Evolutionary conservation across 495 filamentous ascomycete genomes (phyloP), one percentile per base, ranked within the genome.

Genomic region (Trypethelium eluteriae): DNA sequence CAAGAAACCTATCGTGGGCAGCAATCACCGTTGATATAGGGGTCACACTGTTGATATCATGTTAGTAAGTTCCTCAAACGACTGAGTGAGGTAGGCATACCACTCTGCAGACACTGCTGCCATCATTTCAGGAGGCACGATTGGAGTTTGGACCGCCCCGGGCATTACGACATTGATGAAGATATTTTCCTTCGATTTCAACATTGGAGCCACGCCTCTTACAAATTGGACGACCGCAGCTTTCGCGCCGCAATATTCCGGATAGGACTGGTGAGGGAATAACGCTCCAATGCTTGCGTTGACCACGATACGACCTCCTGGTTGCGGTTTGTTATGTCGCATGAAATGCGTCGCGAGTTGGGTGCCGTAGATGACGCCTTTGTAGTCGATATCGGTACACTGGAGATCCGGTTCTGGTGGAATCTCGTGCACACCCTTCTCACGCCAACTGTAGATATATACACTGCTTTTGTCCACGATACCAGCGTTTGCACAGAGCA

Each of bases 331-430:
- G 61, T 79, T 79, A 67, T 76, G 74, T 38, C 78, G 71, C 78
- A 80, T 80, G 66, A 79, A 80, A 57, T 79, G 76, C 16, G 74
- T 74, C 11, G 78, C 76, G 7, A 80, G 73, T 62, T 76, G 73
- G 1, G 72, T 76, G 32, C 78, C 77, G 64, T 80, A 80, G 4
- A 79, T 67, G 2, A 79, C 73, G 38, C 75, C 78, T 68, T 78
- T 80, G 67, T 74, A 77, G 67, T 79, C 76, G 10, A 79, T 71
- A 64, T 80, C 76, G 11, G 78, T 79, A 63, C 72, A 74, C 2
- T 67, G 34, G 11, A 76, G 61, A 50, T 78, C 69, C 38, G 78
- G 78, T 49, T 68, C 68, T 7, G 76, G 73, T 1, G 77, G 77
- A 53, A 79, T 72, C 63, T 70, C 66, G 57, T 75, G 68, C n/a